Base-by-base conservation (phyloP, 768 basidiomycete species). In the Xerocomus brunneocitrinus region DNA sequence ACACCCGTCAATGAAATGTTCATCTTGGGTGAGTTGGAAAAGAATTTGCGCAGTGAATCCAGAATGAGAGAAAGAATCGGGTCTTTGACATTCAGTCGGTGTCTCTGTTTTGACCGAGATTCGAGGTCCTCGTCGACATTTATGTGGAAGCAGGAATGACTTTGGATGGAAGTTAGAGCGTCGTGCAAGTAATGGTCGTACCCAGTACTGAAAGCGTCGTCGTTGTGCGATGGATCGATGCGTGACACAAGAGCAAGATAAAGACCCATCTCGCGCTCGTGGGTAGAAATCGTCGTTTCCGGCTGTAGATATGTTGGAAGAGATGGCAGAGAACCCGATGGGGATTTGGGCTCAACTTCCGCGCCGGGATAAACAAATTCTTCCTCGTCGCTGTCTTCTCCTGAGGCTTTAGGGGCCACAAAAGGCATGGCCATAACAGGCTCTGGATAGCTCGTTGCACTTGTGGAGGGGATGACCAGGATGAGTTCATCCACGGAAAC, bases 1-100 rank as follows among this genome's bases (percentile, higher is more conserved):
- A 86, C 81, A 22, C 90, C 90, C 4, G 91, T 97, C 57, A 98
- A 70, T 0, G 88, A 87, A 49, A 98, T 82, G 66, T 98, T 98
- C 68, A 80, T 83, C 58, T 94, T 89, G 12, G 94, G 84, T 0
- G 87, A 77, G 58, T 95, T 92, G 13, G 81, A 80, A 69, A 97
- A 91, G 77, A 98, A 95, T 54, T 75, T 76, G 48, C 87, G 73
- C 32, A 95, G 67, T 30, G 79, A 79, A 49, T 87, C 83, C 42
- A 97, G 78, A 46, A 95, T 64, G 25, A 79, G 71, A 3, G 83
- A 80, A 19, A 95, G 73, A 8, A 95, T 73, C 9, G 87, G 82
- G 60, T 95, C 92, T 56, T 84, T 82, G 52, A 87, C 79, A 57
- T 86, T 85, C 30, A 97, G 73, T n/a, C 79, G 78, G 64, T 95